These are phyloP conservation scores for Pneumocystis canis DNA, from an alignment of 1,139 yeast genomes.

Conservation along the genomic window DNA sequence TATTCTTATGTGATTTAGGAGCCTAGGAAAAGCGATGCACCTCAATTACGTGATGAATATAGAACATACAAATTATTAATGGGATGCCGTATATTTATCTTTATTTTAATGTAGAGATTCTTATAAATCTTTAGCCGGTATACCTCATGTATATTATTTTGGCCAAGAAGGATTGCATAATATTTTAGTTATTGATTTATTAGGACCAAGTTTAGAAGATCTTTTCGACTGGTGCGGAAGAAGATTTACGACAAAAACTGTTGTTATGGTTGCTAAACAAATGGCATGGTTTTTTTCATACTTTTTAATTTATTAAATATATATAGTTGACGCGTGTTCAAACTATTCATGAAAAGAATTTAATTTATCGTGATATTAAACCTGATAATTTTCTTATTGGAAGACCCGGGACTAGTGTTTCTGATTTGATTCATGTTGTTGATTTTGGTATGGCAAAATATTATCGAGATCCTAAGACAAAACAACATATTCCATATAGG, in stretches of 20 bases:
- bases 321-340: slow-evolving; percentile 44
- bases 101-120: background rate
- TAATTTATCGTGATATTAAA: slow-evolving; percentile 75
- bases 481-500: slow-evolving; percentile 87
- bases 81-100: slow-evolving; percentile 32
- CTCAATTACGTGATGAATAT: slow-evolving; percentile 90
- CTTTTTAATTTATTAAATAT: background rate
- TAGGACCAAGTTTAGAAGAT: slow-evolving; percentile 93
- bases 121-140: slow-evolving; percentile 37
- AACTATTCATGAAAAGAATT: slow-evolving; percentile 84
- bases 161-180: slow-evolving; percentile 97
- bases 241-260: slow-evolving; percentile 50
- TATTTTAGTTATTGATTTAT: slow-evolving; percentile 76
- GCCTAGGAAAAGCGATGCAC: slow-evolving; percentile 93
- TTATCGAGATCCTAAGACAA: slow-evolving; percentile 89
- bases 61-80: slow-evolving; percentile 78
- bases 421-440: slow-evolving; percentile 81
- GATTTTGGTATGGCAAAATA: slow-evolving; percentile 97
- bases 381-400: slow-evolving; percentile 98
- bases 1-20: slow-evolving; percentile 30
- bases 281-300: slow-evolving; percentile 38
- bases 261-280: slow-evolving; percentile 79
- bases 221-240: slow-evolving; percentile 43
- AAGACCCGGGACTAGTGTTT: slow-evolving; percentile 76
- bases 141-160: slow-evolving; percentile 88